phyloP scores from a whole-genome alignment of 805 yeast genomes.

The Lachancea fermentati region DNA sequence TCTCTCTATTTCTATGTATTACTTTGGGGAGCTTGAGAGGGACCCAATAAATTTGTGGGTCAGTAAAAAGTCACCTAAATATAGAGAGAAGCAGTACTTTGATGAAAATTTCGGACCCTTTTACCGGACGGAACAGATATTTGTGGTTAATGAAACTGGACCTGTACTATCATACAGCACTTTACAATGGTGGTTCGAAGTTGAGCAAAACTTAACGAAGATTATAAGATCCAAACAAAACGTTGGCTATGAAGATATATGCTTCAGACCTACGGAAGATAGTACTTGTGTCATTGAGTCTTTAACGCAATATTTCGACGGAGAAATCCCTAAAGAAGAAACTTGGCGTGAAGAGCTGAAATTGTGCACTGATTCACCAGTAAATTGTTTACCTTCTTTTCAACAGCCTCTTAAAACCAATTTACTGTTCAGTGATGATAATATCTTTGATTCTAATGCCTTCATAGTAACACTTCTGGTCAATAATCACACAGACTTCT shows the following conservation, averaged over 20 bases:
- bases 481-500: slow-evolving; percentile 44
- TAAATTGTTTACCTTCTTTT: slow-evolving; percentile 81
- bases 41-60: slow-evolving; percentile 90
- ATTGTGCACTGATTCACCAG: slow-evolving; percentile 73
- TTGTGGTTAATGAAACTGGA: slow-evolving; percentile 63
- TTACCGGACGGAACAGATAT: slow-evolving; percentile 81
- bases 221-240: slow-evolving; percentile 29
- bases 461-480: slow-evolving; percentile 70
- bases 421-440: slow-evolving; percentile 58
- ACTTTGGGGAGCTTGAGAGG: slow-evolving; percentile 57
- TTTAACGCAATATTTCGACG: slow-evolving; percentile 80
- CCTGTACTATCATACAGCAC: slow-evolving; percentile 65
- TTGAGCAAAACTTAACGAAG: slow-evolving; percentile 50
- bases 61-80: slow-evolving; percentile 66
- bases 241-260: slow-evolving; percentile 52
- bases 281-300: slow-evolving; percentile 77
- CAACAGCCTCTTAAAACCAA: slow-evolving; percentile 82
- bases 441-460: slow-evolving; percentile 59
- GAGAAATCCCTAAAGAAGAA: slow-evolving; percentile 43
- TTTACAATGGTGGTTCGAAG: slow-evolving; percentile 84
- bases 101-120: slow-evolving; percentile 88
- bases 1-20: slow-evolving; percentile 46
- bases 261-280: slow-evolving; percentile 78
- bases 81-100: slow-evolving; percentile 57
- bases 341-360: slow-evolving; percentile 51